phyloP scores from a whole-genome alignment of 108 stramenopile genomes.

The Seminavis robusta region DNA sequence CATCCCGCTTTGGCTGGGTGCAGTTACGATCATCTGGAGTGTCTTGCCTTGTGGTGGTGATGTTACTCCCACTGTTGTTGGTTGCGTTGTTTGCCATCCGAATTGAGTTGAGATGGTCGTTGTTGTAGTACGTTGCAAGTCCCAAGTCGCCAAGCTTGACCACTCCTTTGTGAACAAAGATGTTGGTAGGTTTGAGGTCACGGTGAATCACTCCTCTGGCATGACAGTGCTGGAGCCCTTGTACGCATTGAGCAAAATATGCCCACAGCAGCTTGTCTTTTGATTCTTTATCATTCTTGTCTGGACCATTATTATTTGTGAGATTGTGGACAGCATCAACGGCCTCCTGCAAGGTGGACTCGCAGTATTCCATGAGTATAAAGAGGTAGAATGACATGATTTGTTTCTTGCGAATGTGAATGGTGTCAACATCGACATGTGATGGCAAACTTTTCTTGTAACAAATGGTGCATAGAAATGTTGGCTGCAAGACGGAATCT shows the following conservation, averaged over 20 bases:
- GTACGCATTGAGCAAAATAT: constrained; percentile 43
- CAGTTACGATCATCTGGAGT: no score
- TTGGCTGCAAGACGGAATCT: constrained; percentile 44
- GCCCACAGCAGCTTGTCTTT: constrained; percentile 24
- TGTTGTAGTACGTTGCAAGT: no score
- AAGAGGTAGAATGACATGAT: constrained; percentile 22
- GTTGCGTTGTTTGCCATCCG: no score
- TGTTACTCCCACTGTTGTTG: no score
- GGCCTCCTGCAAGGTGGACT: constrained; percentile 18
- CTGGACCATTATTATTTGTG: background rate
- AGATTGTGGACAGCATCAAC: constrained; percentile 6
- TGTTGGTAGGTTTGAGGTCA: constrained; percentile 40
- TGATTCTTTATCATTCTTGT: constrained; percentile 2
- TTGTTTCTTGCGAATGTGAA: constrained; percentile 27
- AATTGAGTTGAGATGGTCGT: background rate
- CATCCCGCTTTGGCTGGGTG: no score
- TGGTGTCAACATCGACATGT: constrained; percentile 21
- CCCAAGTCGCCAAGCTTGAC: constrained; percentile 48
- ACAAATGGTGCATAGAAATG: constrained; percentile 35
- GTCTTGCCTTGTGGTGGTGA: no score
- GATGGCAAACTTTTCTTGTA: constrained; percentile 37
- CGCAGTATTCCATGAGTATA: constrained; percentile 47
- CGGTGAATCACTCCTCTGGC: constrained; percentile 73
- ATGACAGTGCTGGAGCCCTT: constrained; percentile 80
- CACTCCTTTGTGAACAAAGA: constrained; percentile 25